Percentiles rank a stretch among this genome's conserved stretches.
Evolutionary conservation across 2,329 filamentous ascomycete species (phyloP).

Genomic region (Botrytis elliptica): DNA sequence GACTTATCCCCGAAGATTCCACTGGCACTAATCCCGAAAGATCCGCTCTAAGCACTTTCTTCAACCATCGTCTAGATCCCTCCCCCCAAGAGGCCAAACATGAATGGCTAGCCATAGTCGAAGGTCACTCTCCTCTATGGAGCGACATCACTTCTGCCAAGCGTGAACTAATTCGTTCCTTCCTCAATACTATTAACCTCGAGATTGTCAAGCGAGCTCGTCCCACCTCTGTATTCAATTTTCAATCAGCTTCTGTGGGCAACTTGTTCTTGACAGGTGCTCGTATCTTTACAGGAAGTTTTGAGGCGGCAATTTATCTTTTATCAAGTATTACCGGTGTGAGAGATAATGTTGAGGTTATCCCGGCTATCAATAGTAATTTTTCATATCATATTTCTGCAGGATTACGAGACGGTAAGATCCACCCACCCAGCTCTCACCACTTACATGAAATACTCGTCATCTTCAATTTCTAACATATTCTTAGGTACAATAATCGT

Average conservation of each 20-base stretch:
- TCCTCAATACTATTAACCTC: conserved; percentile 73
- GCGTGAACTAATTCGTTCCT: conserved; percentile 72
- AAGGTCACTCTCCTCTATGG: conserved; percentile 74
- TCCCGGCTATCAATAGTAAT: conserved; percentile 91
- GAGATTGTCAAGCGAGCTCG: conserved; percentile 76
- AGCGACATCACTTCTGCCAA: conserved; percentile 66
- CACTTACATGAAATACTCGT: neutral
- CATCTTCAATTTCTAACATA: neutral
- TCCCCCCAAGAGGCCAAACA: conserved; percentile 59
- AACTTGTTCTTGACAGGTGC: conserved; percentile 83
- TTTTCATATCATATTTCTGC: conserved; percentile 94
- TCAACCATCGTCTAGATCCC: conserved; percentile 79
- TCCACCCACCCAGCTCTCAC: too few relatives aligned
- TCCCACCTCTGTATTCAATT: conserved; percentile 73
- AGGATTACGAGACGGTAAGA: conserved; percentile 68
- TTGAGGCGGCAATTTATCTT: conserved; percentile 90
- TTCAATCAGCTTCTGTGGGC: conserved; percentile 71
- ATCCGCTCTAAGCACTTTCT: conserved; percentile 74
- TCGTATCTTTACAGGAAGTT: conserved; percentile 85
- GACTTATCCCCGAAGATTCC: conserved; percentile 73
- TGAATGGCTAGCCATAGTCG: conserved; percentile 89
- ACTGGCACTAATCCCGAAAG: conserved; percentile 55
- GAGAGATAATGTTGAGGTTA: conserved; percentile 70
- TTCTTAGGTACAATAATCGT: conserved; percentile 53
- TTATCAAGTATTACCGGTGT: conserved; percentile 85